phyloP scores from a whole-genome alignment of 2,329 filamentous ascomycete species.

The Cladorrhinum sp. region DNA sequence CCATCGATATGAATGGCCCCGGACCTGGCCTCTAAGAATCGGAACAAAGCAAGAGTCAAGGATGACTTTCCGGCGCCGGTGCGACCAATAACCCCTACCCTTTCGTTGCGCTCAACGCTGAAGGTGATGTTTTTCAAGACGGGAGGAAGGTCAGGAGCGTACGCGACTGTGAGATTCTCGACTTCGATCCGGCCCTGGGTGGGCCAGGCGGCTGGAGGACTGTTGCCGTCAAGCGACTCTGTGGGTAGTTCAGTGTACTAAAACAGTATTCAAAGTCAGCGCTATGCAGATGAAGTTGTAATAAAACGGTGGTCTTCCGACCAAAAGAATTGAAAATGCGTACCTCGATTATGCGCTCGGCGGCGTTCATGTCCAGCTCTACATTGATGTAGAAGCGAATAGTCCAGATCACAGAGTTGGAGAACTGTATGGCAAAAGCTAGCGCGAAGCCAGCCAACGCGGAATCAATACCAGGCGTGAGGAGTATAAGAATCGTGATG shows the following conservation, averaged over 20 bases:
- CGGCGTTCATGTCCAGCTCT: conserved; percentile 76
- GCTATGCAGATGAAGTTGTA: neutral
- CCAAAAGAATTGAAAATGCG: neutral
- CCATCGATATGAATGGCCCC: conserved; percentile 70
- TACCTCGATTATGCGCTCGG: conserved; percentile 67
- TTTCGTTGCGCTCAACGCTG: conserved; percentile 61
- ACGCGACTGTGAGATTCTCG: conserved; percentile 68
- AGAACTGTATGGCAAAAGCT: conserved; percentile 69
- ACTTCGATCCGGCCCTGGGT: conserved; percentile 70
- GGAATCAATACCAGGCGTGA: conserved; percentile 60
- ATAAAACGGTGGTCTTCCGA: neutral
- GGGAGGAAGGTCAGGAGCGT: conserved; percentile 67
- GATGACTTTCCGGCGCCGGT: conserved; percentile 78
- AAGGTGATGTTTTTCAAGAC: conserved; percentile 70
- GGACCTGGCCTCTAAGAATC: conserved; percentile 66
- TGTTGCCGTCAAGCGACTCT: conserved; percentile 59
- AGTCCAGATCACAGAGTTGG: conserved; percentile 60
- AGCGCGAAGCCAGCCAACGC: conserved; percentile 73
- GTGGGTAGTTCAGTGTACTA: conserved; percentile 64
- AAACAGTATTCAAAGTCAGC: conserved; percentile 7
- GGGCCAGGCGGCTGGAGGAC: conserved; percentile 71
- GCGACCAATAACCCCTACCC: conserved; percentile 72
- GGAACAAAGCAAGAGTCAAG: conserved; percentile 71
- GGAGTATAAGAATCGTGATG: conserved; percentile 62
- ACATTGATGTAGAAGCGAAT: conserved; percentile 66